These are phyloP conservation scores for Xylaria sp. DNA, from an alignment of 2,329 filamentous ascomycete species.

Conservation along the genomic window DNA sequence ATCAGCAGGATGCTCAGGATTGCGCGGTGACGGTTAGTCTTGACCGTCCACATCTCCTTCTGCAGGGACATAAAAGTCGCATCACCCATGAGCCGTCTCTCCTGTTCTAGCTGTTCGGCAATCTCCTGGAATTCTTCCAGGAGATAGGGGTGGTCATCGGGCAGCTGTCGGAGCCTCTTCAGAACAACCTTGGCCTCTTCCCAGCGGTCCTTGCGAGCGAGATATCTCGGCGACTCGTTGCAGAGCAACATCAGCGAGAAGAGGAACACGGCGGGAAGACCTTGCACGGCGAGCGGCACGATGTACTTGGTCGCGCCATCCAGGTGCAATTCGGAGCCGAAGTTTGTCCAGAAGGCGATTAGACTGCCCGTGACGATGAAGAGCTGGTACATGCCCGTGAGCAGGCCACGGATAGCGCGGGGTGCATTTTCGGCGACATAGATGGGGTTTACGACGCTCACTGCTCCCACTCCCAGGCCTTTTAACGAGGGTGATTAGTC, in stretches of 20 bases:
- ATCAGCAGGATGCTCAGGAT: constrained; percentile 65
- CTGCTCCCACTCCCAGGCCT: constrained; percentile 51
- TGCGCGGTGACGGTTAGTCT: constrained; percentile 67
- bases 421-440: constrained; percentile 54
- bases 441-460: constrained; percentile 51
- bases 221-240: constrained; percentile 68
- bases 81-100: constrained; percentile 61
- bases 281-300: constrained; percentile 67
- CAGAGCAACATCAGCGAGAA: constrained; percentile 65
- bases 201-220: constrained; percentile 68
- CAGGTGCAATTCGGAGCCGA: constrained; percentile 49
- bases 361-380: constrained; percentile 52
- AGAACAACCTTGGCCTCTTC: constrained; percentile 64
- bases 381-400: constrained; percentile 53
- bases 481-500: background rate
- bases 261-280: constrained; percentile 64
- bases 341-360: constrained; percentile 58
- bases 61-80: constrained; percentile 61
- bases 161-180: constrained; percentile 60
- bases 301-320: constrained; percentile 50
- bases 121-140: constrained; percentile 66
- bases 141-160: constrained; percentile 58
- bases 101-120: constrained; percentile 64
- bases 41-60: constrained; percentile 67
- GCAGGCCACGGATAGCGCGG: constrained; percentile 50